Conservation (phyloP, 225 moss, liverwort and hornwort genomes). For the Ulota crispa region DNA sequence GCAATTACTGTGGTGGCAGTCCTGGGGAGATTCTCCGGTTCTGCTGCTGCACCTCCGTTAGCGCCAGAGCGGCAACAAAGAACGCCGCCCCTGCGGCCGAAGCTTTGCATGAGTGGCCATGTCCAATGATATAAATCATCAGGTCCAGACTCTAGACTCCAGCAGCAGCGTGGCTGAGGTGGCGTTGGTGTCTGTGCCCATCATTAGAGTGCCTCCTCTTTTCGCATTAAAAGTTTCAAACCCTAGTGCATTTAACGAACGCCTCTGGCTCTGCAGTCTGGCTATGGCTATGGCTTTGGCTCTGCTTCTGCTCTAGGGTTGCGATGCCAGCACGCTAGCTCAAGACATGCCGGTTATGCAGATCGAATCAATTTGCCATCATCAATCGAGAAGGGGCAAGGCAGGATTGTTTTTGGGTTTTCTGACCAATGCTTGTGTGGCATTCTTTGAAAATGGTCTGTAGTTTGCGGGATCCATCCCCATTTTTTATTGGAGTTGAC, state of each 20-base stretch:
- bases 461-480: no score
- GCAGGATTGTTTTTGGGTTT: no score
- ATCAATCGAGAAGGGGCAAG: neutral
- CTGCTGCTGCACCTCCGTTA: neutral
- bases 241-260: neutral
- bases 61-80: conserved; percentile 16
- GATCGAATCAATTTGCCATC: conserved; percentile 8
- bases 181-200: conserved; percentile 25
- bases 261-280: neutral
- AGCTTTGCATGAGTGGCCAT: conserved; percentile 25
- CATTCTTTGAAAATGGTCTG: no score
- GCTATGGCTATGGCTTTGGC: no score
- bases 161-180: conserved; percentile 12
- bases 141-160: neutral
- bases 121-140: conserved; percentile 39
- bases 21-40: conserved; percentile 7
- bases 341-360: neutral
- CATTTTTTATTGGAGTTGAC: no score
- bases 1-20: conserved; percentile 28
- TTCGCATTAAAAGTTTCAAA: no score
- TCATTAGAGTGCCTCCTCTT: conserved; percentile 11
- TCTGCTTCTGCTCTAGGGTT: neutral
- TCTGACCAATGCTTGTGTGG: no score
- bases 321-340: neutral
- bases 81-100: conserved; percentile 22